Base-by-base conservation (phyloP, 2,329 filamentous ascomycete species). In the Penicillium hordei region DNA sequence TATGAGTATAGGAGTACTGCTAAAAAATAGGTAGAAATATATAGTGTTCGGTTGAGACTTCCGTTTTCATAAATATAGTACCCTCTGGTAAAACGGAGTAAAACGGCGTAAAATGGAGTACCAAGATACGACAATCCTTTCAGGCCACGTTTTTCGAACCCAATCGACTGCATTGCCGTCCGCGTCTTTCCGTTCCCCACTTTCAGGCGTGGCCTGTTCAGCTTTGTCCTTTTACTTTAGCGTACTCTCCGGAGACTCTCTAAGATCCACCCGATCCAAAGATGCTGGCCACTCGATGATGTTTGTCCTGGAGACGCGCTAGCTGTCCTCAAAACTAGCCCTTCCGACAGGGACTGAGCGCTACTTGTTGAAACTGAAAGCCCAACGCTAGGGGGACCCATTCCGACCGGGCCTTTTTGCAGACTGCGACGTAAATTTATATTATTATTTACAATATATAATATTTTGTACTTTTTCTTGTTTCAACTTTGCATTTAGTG, bases 131-230 rank as follows among this genome's bases (percentile, higher is more conserved):
- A 53, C 31, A 58, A 40, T 55, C 43, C 45, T 55, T 50, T 57
- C 43, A 55, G 55, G 58, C 55, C 55, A 57, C 58, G 58, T 58
- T 60, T 51, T 58, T 57, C 52, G 61, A 66, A 68, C 65, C 69
- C 65, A 67, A 68, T 69, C 69, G 69, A 69, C 57, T 70, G 69
- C 69, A 69, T 69, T 71, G 64, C 68, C 68, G 69, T 70, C 68
- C 69, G 69, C 67, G 60, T 69, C 66, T 69, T 70, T 71, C 69
- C 69, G 69, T 65, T 68, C 68, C 61, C 67, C 68, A 68, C 67
- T 60, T 49, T 60, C 58, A 60, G 59, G 51, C 54, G 55, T 59
- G 61, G 57, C 60, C 56, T 57, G 56, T 58, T 62, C 59, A 62
- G 60, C 58, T 63, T 52, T 43, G 34, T 55, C 40, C 42, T 17